Evolutionary conservation across 352 stramenopile species (phyloP).

Genomic region (Phytophthora brassicae): DNA sequence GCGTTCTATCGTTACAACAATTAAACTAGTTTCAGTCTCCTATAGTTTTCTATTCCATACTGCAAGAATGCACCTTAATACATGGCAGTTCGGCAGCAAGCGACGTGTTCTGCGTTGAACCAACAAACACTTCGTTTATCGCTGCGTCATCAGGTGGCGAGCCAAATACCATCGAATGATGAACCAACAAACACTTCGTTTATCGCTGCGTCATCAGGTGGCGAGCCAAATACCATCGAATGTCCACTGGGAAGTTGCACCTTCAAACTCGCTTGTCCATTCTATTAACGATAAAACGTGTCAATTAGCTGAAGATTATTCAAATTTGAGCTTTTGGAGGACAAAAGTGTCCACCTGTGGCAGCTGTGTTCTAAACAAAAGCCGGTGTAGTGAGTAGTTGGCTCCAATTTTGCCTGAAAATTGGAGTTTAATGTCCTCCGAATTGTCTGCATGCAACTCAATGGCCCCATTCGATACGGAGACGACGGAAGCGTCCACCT

Average conservation of each 20-base stretch:
- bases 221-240: constrained; percentile 31
- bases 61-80: constrained; percentile 20
- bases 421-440: constrained; percentile 2
- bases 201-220: constrained; percentile 2
- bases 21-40: not conserved
- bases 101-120: constrained; percentile 37
- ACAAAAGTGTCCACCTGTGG: constrained; percentile 25
- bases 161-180: constrained; percentile 34
- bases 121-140: constrained; percentile 27
- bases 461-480: constrained; percentile 15
- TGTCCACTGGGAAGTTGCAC: constrained; percentile 28
- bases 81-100: constrained; percentile 44
- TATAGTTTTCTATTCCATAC: not conserved
- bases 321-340: not conserved
- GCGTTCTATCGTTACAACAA: constrained; percentile 28
- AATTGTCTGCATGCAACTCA: constrained; percentile 6
- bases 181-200: constrained; percentile 33
- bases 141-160: constrained; percentile 9
- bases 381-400: constrained; percentile 17
- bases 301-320: constrained; percentile 1
- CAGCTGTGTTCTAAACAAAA: constrained; percentile 28
- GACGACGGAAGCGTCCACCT: constrained; percentile 21
- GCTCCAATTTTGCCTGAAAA: constrained; percentile 12
- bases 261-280: constrained; percentile 29
- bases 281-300: constrained; percentile 9